Evolutionary conservation across 257 asterid genomes (phyloP).

Genomic region (Solanum peruvianum): DNA sequence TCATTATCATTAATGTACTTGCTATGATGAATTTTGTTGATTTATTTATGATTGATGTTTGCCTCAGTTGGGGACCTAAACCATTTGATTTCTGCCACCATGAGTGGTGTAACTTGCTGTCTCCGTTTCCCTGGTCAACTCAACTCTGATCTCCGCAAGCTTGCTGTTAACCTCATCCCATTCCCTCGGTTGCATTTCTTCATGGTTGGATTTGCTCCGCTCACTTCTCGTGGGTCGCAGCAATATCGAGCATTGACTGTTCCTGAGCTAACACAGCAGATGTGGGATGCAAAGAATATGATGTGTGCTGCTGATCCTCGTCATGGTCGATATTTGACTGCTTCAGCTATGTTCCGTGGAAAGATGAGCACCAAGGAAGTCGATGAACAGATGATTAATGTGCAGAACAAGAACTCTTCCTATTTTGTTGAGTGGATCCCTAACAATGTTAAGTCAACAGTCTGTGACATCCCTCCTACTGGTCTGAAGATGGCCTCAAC

Average conservation of each 20-base stretch:
- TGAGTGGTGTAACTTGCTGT: conserved; percentile 2
- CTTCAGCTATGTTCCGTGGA: conserved; percentile 1
- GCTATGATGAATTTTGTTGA: background rate
- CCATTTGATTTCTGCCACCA: conserved; percentile 4
- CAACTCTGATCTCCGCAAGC: conserved; percentile 5
- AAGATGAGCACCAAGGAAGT: conserved; percentile 4
- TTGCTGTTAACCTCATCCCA: conserved; percentile 1
- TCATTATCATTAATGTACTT: background rate
- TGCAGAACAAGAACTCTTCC: background rate
- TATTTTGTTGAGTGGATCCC: conserved; percentile 1
- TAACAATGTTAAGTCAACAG: background rate
- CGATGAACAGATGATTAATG: background rate
- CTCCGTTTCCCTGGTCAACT: conserved; percentile 5
- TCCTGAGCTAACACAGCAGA: conserved; percentile 1
- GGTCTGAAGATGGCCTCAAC: conserved; percentile 4
- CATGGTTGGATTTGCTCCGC: conserved; percentile 1
- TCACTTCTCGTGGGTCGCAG: conserved; percentile 3
- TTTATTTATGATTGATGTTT: background rate
- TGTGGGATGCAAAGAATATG: conserved; percentile 3
- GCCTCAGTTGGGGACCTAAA: background rate
- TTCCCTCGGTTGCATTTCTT: conserved; percentile 1
- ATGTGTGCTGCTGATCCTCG: conserved; percentile 5
- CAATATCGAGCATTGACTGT: conserved; percentile 1
- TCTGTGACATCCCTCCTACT: background rate
- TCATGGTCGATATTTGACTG: conserved; percentile 4